A percentile compares a stretch with the other conserved stretches of the same genome.
Conservation (phyloP, 2,329 filamentous ascomycete species). For the Nigrograna mackinnonii region DNA sequence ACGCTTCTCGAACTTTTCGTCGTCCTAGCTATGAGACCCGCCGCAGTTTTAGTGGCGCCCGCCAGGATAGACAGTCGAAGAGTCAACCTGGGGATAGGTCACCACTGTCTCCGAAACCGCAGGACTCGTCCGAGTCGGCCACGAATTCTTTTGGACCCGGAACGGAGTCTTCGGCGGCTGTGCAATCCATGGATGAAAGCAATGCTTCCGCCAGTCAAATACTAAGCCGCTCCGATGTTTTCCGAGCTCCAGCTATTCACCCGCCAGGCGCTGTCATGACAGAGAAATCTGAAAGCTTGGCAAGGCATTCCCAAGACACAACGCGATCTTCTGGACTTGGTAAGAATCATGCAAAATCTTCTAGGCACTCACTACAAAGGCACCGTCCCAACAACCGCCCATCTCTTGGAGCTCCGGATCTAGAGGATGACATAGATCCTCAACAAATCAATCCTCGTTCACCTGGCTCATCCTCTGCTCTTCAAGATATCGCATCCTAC, state of each 20-base stretch:
- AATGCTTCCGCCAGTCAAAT: constrained; percentile 88
- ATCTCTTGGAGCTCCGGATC: constrained; percentile 16
- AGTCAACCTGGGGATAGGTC: constrained; percentile 55
- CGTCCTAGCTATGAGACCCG: constrained; percentile 37
- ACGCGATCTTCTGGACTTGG: constrained; percentile 34
- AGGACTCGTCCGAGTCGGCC: constrained; percentile 74
- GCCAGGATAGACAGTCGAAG: constrained; percentile 56
- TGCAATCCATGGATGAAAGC: constrained; percentile 67
- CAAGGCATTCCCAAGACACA: constrained; percentile 41
- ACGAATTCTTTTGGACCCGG: constrained; percentile 74
- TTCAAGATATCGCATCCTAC: constrained; percentile 70
- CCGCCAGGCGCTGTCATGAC: constrained; percentile 19
- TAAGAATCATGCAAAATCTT: constrained; percentile 16
- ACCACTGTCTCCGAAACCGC: constrained; percentile 54
- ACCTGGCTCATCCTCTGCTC: constrained; percentile 52
- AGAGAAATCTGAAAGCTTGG: constrained; percentile 23
- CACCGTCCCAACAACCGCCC: constrained; percentile 13
- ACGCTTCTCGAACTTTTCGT: constrained; percentile 58
- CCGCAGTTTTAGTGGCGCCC: constrained; percentile 67
- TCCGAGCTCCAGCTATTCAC: constrained; percentile 73
- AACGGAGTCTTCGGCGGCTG: constrained; percentile 71
- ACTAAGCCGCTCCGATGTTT: constrained; percentile 82
- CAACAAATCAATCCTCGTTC: constrained; percentile 26
- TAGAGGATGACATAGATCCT: constrained; percentile 31
- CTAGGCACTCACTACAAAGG: constrained; percentile 13